Evolutionary conservation across 108 stramenopile genomes (phyloP).

Genomic region (Cyclotella choctawhatcheeana): DNA sequence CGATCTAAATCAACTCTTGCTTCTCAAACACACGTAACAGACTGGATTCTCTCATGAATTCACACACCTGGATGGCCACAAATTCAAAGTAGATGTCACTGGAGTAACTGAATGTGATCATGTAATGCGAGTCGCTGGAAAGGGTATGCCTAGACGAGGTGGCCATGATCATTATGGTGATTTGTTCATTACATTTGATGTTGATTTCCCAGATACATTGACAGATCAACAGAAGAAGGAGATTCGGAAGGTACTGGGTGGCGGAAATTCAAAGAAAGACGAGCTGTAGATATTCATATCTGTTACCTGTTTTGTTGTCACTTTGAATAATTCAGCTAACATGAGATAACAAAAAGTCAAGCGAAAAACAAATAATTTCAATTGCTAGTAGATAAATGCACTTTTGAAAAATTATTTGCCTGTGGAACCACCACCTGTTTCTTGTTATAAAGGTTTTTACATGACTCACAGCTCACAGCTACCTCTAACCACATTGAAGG

Average conservation of each 20-base stretch:
- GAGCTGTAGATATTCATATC: slow-evolving; percentile 30
- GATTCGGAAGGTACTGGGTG: slow-evolving; percentile 71
- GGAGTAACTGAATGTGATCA: slow-evolving; percentile 88
- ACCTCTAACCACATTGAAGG: too few species aligned
- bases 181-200: slow-evolving; percentile 90
- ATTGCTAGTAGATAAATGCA: too few species aligned
- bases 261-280: slow-evolving; percentile 11
- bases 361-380: too few species aligned
- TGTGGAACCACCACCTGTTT: too few species aligned
- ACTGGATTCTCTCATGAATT: slow-evolving; percentile 84
- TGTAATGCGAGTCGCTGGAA: slow-evolving; percentile 78
- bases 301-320: too few species aligned
- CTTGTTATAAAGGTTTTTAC: too few species aligned
- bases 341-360: too few species aligned
- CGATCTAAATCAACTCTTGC: not conserved
- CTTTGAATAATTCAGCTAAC: too few species aligned
- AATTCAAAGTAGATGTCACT: slow-evolving; percentile 68
- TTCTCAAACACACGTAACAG: slow-evolving; percentile 25
- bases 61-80: slow-evolving; percentile 79
- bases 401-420: too few species aligned
- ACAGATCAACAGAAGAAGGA: slow-evolving; percentile 69
- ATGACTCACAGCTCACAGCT: too few species aligned
- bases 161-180: slow-evolving; percentile 86
- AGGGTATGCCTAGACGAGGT: slow-evolving; percentile 91
- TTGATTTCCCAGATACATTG: slow-evolving; percentile 87